Base-by-base conservation (phyloP, 306 rosid species). In the Sechiopsis laciniata region DNA sequence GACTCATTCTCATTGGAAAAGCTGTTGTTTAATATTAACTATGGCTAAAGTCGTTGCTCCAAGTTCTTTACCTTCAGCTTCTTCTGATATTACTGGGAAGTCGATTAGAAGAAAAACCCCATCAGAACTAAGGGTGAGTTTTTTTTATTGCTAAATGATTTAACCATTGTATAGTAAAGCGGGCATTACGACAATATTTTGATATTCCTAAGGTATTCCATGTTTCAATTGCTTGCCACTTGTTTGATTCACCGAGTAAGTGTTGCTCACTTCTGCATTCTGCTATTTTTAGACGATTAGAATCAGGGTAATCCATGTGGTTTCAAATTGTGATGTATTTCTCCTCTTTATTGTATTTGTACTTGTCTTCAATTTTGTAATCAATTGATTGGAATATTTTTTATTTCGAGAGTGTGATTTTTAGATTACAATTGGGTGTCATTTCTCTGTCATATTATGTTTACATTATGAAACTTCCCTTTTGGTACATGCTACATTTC, bases 71-170 rank as follows among this genome's bases (percentile, higher is more conserved):
- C 83, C 89, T 68, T 73, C 91, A 26, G 78, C 72, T 64, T 81
- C 95, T 74, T 81, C 66, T 74, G 81, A 78, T 77, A 75, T 84
- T 10, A 81, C 72, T 74, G 84, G 81, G 16, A 50, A 84, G 6
- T 53, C 79, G 69, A 84, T 37, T 48, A 94, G 85, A 67, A 84
- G 91, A 86, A 90, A 94, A 82, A 89, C 98, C 6, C 96, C 97
- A 24, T 94, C 95, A 0, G 88, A 91, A 82, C 88, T 94, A 66
- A 78, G 88, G 78, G 86, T 87, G 61, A 67, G 83, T 35, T 71
- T 45, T 12, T 66, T 32, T 12, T 66, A 26, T 16, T 53, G 8
- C 19, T 11, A 52, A n/a, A 63, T 17, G 37, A 58, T n/a, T 10
- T 19, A 13, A 24, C 20, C 60, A 7, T 71, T 17, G 52, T 15